Conservation (phyloP, 78 protist species). For the Dictyostelium brefeldianum region DNA sequence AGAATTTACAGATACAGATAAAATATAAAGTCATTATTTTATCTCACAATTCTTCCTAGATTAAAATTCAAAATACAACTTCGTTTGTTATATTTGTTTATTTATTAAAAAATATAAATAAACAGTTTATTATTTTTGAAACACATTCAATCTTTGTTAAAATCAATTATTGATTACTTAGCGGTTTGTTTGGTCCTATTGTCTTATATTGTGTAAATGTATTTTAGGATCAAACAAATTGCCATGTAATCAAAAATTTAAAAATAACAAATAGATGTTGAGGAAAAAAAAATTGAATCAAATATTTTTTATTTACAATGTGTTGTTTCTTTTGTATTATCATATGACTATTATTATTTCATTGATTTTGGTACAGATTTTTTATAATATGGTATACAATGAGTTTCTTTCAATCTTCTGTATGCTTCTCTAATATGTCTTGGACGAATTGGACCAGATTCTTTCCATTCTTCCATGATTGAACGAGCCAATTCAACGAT, state of each 20-base stretch:
- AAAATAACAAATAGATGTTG: too few relatives aligned
- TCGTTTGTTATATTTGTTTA: background rate
- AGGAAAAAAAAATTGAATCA: too few relatives aligned
- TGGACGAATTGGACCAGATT: conserved; percentile 67
- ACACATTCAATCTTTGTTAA: too few relatives aligned
- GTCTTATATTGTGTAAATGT: too few relatives aligned
- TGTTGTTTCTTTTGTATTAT: too few relatives aligned
- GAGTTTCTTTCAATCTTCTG: conserved; percentile 54
- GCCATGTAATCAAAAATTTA: too few relatives aligned
- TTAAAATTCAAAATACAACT: conserved; percentile 8
- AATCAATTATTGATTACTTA: too few relatives aligned
- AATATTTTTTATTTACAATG: too few relatives aligned
- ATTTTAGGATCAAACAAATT: too few relatives aligned
- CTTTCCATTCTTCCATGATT: conserved; percentile 75
- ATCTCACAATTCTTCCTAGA: conserved; percentile 29
- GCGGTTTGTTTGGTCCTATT: too few relatives aligned
- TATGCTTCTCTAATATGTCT: conserved; percentile 76
- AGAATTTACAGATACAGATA: background rate
- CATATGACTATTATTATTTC: background rate
- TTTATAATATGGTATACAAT: conserved; percentile 56
- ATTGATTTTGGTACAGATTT: conserved; percentile 11
- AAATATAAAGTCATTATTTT: conserved; percentile 19
- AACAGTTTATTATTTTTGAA: background rate
- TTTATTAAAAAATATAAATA: background rate
- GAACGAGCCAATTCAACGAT: conserved; percentile 40